These are phyloP conservation scores for Stemphylium lycopersici DNA, from an alignment of 2,329 filamentous ascomycete species.

Conservation along the genomic window DNA sequence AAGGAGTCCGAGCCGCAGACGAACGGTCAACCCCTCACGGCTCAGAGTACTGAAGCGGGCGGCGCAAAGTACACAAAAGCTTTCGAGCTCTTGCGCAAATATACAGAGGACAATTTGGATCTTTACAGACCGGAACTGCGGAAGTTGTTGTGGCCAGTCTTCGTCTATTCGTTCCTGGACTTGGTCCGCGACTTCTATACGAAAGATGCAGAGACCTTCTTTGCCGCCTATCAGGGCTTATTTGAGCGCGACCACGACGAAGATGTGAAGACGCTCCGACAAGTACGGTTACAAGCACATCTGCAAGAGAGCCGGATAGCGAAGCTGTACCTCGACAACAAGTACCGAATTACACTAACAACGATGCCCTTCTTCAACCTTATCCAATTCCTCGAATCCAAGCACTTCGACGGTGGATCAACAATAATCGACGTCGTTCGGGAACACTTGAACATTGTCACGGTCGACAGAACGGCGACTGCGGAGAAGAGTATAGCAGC, in stretches of 20 bases:
- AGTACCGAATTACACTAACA: constrained; percentile 89
- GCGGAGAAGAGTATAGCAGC: constrained; percentile 66
- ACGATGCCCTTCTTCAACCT: constrained; percentile 81
- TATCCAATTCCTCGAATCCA: constrained; percentile 87
- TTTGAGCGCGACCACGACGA: constrained; percentile 82
- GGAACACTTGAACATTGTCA: constrained; percentile 64
- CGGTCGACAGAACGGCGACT: constrained; percentile 61
- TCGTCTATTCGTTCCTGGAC: constrained; percentile 89
- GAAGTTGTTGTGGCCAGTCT: constrained; percentile 89
- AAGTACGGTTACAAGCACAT: constrained; percentile 78
- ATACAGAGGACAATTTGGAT: constrained; percentile 91
- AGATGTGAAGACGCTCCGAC: constrained; percentile 76
- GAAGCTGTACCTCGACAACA: constrained; percentile 82
- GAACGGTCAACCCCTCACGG: constrained; percentile 76
- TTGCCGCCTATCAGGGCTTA: constrained; percentile 68
- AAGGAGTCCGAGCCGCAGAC: constrained; percentile 87
- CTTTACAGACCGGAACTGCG: constrained; percentile 90
- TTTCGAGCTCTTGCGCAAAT: constrained; percentile 75
- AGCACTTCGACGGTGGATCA: constrained; percentile 78
- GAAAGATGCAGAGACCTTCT: constrained; percentile 75
- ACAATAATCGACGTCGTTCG: constrained; percentile 77
- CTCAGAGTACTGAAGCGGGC: constrained; percentile 68
- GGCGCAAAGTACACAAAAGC: constrained; percentile 79
- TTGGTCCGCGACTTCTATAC: constrained; percentile 74
- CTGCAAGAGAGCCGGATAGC: constrained; percentile 76